Conservation (phyloP, 768 basidiomycete species). For the Chlorophyllum brunneum region DNA sequence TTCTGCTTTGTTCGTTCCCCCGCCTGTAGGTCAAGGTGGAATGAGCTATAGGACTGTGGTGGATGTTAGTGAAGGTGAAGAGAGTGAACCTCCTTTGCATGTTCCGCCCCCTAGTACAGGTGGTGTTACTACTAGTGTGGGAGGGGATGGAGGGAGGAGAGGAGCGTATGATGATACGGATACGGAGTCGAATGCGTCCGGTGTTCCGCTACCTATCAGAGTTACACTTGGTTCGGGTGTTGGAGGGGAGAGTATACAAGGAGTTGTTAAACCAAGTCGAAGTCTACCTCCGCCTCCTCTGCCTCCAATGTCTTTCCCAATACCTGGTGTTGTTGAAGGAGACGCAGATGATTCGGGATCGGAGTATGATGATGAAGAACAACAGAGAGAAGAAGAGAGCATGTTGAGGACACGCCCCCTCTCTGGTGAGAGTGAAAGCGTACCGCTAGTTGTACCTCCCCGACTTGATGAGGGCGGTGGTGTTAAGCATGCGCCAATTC, state of each 20-base stretch:
- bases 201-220: slow-evolving; percentile 14
- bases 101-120: slow-evolving; percentile 17
- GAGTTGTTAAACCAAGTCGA: slow-evolving; percentile 15
- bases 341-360: slow-evolving; percentile 21
- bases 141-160: background rate
- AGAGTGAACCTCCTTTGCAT: slow-evolving; percentile 23
- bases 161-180: background rate
- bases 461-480: background rate
- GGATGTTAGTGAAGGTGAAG: slow-evolving; percentile 22
- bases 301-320: slow-evolving; percentile 14
- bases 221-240: background rate
- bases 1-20: slow-evolving; percentile 26
- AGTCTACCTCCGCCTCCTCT: slow-evolving; percentile 15
- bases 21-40: slow-evolving; percentile 17
- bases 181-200: slow-evolving; percentile 1
- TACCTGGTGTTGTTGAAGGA: slow-evolving; percentile 3
- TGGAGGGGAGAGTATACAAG: slow-evolving; percentile 14
- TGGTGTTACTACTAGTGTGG: background rate
- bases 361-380: slow-evolving; percentile 25
- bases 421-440: background rate
- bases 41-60: slow-evolving; percentile 11
- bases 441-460: slow-evolving; percentile 7
- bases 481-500: background rate
- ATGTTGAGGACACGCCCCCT: background rate
- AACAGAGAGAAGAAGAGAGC: background rate